Base-by-base conservation (phyloP, 2,329 filamentous ascomycete species). In the Penicillium palitans region DNA sequence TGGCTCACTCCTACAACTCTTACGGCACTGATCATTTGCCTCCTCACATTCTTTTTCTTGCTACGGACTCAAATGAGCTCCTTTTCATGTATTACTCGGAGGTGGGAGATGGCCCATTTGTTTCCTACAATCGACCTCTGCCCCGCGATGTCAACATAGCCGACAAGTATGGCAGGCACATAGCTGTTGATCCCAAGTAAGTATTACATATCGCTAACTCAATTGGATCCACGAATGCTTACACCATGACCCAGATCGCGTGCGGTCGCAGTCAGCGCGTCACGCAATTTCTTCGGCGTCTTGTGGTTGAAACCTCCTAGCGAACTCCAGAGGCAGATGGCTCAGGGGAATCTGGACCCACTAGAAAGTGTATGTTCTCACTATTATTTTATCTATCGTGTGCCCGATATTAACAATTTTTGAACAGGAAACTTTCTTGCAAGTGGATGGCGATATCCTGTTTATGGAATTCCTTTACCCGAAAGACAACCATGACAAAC, bases 391-490 rank as follows among this genome's bases (percentile, higher is more conserved):
- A 12, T n/a, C 24, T 13, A 21, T 45, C 7, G 10, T 6, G 4
- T 17, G 5, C 12, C n/a, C 2, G 4, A 41, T n/a, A 27, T 33
- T 57, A 15, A 61, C 42, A 19, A 10, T 19, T 7, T 24, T 35
- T 52, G 10, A 47, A 35, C 52, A 81, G 78, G 79, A 81, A 66
- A 73, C 71, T n/a, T 79, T 79, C 50, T 78, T 81, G 59, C 70
- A 73, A 46, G 79, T 91, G 8, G 83, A 87, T 8, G 92, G 90
- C 1, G 81, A 87, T n/a, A 90, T 98, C 55, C 81, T 93, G 66
- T 90, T 91, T 66, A 87, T 97, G 81, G 89, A 92, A 24, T 99
- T 98, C 63, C 80, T 99, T 3, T 86, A 89, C 59, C 90, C 92
- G 8, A 81, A 82, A 10, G 75, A 83, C 0, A 82, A 85, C 53